Evolutionary conservation across 257 asterid genomes (phyloP).

Genomic region (Hygrophila difformis): DNA sequence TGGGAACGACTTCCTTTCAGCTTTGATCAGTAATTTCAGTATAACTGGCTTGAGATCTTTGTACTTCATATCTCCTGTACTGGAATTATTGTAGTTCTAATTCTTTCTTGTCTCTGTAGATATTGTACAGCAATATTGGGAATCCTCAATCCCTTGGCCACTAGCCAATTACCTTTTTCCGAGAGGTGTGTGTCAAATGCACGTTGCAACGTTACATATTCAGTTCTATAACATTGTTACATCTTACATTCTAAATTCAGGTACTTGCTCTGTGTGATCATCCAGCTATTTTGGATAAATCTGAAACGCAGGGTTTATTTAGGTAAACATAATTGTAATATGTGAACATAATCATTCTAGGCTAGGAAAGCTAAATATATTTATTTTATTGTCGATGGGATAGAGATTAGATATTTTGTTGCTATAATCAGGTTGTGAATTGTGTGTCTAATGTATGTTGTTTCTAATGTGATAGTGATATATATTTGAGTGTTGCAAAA

Average conservation of each 20-base stretch:
- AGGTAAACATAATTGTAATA: too few species aligned
- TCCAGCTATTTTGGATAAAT: conserved; percentile 81
- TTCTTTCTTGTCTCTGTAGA: conserved; percentile 34
- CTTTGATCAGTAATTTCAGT: too few species aligned
- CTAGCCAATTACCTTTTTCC: conserved; percentile 92
- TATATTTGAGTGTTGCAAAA: too few species aligned
- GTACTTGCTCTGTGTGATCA: conserved; percentile 94
- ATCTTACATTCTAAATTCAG: conserved; percentile 28
- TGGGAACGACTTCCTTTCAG: too few species aligned
- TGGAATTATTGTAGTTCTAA: neutral
- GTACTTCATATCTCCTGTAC: neutral
- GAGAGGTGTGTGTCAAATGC: conserved; percentile 61
- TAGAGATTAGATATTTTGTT: too few species aligned
- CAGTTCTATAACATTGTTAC: conserved; percentile 12
- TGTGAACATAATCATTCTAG: too few species aligned
- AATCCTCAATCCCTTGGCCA: conserved; percentile 96
- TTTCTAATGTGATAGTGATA: too few species aligned
- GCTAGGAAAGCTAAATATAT: too few species aligned
- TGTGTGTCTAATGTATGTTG: too few species aligned
- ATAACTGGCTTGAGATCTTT: neutral
- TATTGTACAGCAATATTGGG: conserved; percentile 87
- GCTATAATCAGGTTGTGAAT: too few species aligned
- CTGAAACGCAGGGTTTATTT: conserved; percentile 84
- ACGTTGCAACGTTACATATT: neutral
- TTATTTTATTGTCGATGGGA: too few species aligned